Base-by-base conservation (phyloP, 2,329 filamentous ascomycete genomes). In the Ascochyta pisi region DNA sequence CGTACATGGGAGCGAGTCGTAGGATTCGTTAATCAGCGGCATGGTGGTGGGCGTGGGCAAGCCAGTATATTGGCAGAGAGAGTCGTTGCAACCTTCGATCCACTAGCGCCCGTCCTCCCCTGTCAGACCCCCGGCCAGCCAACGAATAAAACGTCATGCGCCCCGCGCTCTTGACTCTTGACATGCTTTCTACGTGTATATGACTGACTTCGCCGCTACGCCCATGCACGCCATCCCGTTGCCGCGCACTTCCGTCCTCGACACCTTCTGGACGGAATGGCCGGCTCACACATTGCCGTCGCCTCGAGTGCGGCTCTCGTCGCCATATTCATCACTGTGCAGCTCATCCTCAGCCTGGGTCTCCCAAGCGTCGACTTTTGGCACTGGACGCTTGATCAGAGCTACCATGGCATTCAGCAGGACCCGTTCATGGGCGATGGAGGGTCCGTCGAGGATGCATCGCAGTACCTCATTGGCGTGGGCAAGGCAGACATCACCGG, bases 1-100 rank as follows among this genome's bases (percentile, higher is more conserved):
- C 85, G 64, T 84, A 92, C 90, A 94, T 44, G 91, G 90, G 22
- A 96, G 86, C 22, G 89, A 91, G 73, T 95, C 90, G 78, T 92
- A 89, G 59, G 88, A 84, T 73, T 86, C 84, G 61, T 84, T 84
- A 60, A 88, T 86, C 57, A 89, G 81, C 60, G 89, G 84, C 88
- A 91, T 90, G 61, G 71, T 78, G 64, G 59, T 34, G 40, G 51
- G 52, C 23, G 41, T 23, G 24, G 6, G 24, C 24, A 26, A 35
- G 41, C 31, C 34, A 16, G 51, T 12, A 47, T 26, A 50, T 40
- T 38, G 51, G 38, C 29, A 40, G 12, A 54, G 41, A 53, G 49
- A 43, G 34, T 22, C 16, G 22, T 34, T 42, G 50, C 50, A 47
- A n/a, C 29, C 31, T 16, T 41, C 29, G 9, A 5, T 42, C 42